These are phyloP conservation scores for Diplogelasinospora grovesii DNA, from an alignment of 495 filamentous ascomycete genomes.

Conservation along the genomic window DNA sequence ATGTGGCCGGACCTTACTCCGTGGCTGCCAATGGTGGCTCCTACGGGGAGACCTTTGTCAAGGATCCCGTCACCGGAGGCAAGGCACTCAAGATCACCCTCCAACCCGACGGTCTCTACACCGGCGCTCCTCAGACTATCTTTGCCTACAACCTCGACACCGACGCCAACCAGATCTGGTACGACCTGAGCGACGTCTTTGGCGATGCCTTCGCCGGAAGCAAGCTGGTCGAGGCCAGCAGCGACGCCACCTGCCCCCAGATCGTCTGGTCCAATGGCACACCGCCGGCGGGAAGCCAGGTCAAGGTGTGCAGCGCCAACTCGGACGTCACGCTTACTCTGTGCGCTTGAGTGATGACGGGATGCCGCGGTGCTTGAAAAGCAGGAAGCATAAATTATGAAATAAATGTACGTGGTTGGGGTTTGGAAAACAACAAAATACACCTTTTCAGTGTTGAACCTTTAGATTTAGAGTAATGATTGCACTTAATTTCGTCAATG, in stretches of 20 bases:
- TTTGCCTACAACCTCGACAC: constrained; percentile 50
- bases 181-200: constrained; percentile 51
- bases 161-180: constrained; percentile 44
- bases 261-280: constrained; percentile 48
- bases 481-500: no score
- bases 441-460: no score
- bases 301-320: constrained; percentile 35
- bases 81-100: constrained; percentile 50
- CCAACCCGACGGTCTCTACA: constrained; percentile 44
- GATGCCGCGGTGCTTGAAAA: no score
- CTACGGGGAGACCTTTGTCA: constrained; percentile 38
- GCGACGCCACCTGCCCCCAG: constrained; percentile 32
- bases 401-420: no score
- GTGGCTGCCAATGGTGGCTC: constrained; percentile 28
- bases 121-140: constrained; percentile 45
- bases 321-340: constrained; percentile 26
- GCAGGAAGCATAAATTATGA: no score
- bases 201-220: constrained; percentile 49
- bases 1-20: constrained; percentile 35
- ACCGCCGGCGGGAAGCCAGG: constrained; percentile 46
- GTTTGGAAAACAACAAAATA: no score
- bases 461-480: no score
- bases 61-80: constrained; percentile 47
- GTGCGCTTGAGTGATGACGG: constrained; percentile 22
- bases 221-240: constrained; percentile 33